Base-by-base conservation (phyloP, 805 yeast species). In the Candida dajiaensis region DNA sequence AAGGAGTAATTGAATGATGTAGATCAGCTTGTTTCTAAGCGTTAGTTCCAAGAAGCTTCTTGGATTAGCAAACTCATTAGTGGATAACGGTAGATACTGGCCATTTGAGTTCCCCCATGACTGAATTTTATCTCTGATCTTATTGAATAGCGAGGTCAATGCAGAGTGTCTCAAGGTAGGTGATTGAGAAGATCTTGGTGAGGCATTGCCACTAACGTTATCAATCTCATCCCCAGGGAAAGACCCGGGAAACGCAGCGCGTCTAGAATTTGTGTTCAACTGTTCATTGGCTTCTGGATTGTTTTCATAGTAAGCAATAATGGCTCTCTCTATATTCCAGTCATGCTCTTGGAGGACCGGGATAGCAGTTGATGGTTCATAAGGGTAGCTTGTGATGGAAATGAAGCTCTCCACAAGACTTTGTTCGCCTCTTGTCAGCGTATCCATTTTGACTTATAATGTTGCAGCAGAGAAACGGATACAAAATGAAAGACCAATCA, bases 261-360 rank as follows among this genome's bases (percentile, higher is more conserved):
- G 33, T 26, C 55, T 45, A 9, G 56, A 43, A 25, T 49, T 48
- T 7, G 35, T 19, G 28, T 57, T 59, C 25, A 60, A 44, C 21
- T 47, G 53, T 22, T 53, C 55, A 39, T 58, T 58, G 5, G 64
- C 63, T 35, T 42, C 49, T 6, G 58, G 57, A 3, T 51, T 38
- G n/a, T 29, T 36, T 31, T 59, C 65, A 45, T 51, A 61, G 53
- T 53, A 57, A 23, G 44, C 16, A 18, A 60, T 40, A 20, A 61
- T 59, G 28, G 65, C 53, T 18, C 61, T 51, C 48, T 72, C 76
- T 15, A 72, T 54, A 50, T 69, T 61, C 75, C 77, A 72, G 20
- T 62, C 58, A 8, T 65, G 49, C 4, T 64, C 51, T 35, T 56
- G 53, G 3, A 60, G 48, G 23, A 38, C 56, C 1, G 47, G 55